Base-by-base conservation (phyloP, 805 yeast genomes). In the Metschnikowia santaceciliae region DNA sequence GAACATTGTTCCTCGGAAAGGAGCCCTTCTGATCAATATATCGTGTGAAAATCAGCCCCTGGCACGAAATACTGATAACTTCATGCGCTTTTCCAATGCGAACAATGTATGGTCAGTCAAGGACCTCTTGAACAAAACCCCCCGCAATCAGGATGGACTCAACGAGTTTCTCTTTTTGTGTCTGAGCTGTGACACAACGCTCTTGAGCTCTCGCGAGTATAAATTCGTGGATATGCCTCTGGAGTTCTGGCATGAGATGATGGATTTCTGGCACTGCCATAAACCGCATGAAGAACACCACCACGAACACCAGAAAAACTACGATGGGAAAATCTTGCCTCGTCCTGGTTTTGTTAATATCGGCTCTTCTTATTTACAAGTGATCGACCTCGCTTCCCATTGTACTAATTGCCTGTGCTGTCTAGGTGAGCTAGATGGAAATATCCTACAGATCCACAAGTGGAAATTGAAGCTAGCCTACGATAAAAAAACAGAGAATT, bases 241-340 rank as follows among this genome's bases (percentile, higher is more conserved):
- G 1, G 97, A 90, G 61, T 73, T 81, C 45, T 92, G 99, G 99
- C 82, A 86, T 13, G 99, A 92, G 64, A 71, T 94, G 78, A 86
- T 92, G 96, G 98, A 92, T 51, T 87, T 86, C 57, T 92, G 99
- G 99, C 97, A 92, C 65, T 92, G 99, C 63, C 97, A 92, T 62
- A 86, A 86, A 60, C 95, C 95, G 0, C 65, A 68, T 39, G 53
- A 52, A 23, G 57, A 54, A n/a, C 53, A 62, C 44, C 61, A 60
- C 40, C 54, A 60, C 15, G 46, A 60, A 19, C 51, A 63, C 26
- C 62, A 50, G 37, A 62, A 63, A 32, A 64, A 66, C 52, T 57
- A 63, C 39, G 37, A 50, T 47, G 76, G 77, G 6, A 62, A 65
- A 1, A 60, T 84, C 40, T 68, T 61, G 22, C 87, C 92, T 3